Conservation (phyloP, 1,139 yeast genomes). For the Yamadazyma taylorii region DNA sequence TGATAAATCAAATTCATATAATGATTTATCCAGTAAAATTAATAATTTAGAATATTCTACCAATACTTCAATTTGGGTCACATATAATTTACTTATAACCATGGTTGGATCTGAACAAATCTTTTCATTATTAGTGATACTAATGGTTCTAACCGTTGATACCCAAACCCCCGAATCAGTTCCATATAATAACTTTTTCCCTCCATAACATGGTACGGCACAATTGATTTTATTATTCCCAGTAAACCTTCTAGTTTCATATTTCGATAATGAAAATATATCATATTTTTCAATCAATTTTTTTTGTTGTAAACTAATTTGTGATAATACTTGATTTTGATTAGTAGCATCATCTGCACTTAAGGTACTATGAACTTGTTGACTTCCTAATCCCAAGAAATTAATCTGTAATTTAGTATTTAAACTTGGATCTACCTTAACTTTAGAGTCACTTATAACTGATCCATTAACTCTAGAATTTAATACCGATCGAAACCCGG, state of each 20-base stretch:
- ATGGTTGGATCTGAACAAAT: constrained; percentile 74
- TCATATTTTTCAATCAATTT: constrained; percentile 71
- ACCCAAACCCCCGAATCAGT: constrained; percentile 91
- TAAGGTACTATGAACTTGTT: constrained; percentile 43
- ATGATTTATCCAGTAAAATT: constrained; percentile 77
- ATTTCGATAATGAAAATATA: constrained; percentile 74
- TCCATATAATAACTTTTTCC: constrained; percentile 85
- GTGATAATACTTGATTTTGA: constrained; percentile 79
- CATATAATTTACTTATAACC: constrained; percentile 72
- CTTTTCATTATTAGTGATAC: constrained; percentile 44
- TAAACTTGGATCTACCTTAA: constrained; percentile 26
- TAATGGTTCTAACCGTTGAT: constrained; percentile 56
- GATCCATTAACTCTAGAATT: constrained; percentile 37
- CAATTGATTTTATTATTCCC: constrained; percentile 80
- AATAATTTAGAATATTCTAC: constrained; percentile 88
- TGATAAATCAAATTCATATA: constrained; percentile 77
- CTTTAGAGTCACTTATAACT: constrained; percentile 38
- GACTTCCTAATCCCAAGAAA: constrained; percentile 46
- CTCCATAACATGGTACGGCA: constrained; percentile 94
- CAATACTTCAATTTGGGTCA: constrained; percentile 86
- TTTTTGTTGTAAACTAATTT: constrained; percentile 76
- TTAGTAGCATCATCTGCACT: constrained; percentile 56
- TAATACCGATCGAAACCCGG: constrained; percentile 54
- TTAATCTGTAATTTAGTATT: constrained; percentile 49
- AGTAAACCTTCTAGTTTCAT: constrained; percentile 69